Conservation (phyloP, 139 green algal genomes). For the Asterochloris sp. region DNA sequence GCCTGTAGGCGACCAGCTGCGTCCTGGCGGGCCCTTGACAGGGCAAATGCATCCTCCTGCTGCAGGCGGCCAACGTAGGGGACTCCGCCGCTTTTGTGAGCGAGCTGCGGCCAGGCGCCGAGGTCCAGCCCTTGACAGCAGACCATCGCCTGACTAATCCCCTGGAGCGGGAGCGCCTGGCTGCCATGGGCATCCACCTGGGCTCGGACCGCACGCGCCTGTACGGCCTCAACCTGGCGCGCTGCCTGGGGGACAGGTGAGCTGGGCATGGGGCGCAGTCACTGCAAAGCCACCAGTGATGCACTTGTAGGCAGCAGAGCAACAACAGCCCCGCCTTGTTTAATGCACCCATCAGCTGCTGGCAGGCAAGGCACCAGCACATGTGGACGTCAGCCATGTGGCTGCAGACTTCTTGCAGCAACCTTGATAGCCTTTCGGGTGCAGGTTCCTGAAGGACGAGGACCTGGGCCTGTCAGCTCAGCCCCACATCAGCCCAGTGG, state of each 20-base stretch:
- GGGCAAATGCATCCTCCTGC: background rate
- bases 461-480: conserved; percentile 63
- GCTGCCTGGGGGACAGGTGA: conserved; percentile 62
- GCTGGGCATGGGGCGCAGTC: conserved; percentile 8
- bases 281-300: conserved; percentile 46
- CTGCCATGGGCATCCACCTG: conserved; percentile 44
- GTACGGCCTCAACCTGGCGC: conserved; percentile 75
- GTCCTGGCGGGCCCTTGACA: background rate
- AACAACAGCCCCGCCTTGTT: background rate
- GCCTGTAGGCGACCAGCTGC: background rate
- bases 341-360: background rate
- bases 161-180: conserved; percentile 45
- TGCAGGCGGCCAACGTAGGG: conserved; percentile 68
- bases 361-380: background rate
- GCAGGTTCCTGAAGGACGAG: conserved; percentile 33
- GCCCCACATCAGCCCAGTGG: conserved; percentile 41
- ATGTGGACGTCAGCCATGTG: background rate
- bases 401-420: background rate
- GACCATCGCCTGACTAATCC: conserved; percentile 61
- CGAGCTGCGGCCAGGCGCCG: background rate
- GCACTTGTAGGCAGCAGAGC: background rate
- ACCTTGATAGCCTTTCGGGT: background rate
- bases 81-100: conserved; percentile 53
- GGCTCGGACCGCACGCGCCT: conserved; percentile 44
- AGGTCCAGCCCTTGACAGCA: conserved; percentile 38